Percentiles rank a stretch among this genome's conserved stretches.
Evolutionary conservation across 345 rosid genomes (phyloP).

Genomic region (Combretum micranthum): DNA sequence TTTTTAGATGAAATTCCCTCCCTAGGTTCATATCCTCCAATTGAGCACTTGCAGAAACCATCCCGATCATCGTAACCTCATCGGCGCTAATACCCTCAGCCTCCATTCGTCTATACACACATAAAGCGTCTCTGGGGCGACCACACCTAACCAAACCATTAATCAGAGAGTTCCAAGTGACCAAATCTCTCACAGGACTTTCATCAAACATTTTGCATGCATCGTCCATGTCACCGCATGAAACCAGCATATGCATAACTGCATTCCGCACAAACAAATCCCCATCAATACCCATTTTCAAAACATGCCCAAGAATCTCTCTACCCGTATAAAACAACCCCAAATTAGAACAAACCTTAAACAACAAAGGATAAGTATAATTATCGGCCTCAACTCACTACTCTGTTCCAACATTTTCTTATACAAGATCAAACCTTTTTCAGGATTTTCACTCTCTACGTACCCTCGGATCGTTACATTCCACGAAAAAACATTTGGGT

Average conservation of each 20-base stretch:
- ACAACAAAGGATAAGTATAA: conserved; percentile 62
- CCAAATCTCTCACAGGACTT: conserved; percentile 65
- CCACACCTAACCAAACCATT: conserved; percentile 66
- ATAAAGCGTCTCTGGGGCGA: conserved; percentile 35
- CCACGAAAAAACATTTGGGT: conserved; percentile 59
- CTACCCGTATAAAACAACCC: conserved; percentile 32
- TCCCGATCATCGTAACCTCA: conserved; percentile 79
- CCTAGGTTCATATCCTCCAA: conserved; percentile 54
- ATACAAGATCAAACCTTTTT: conserved; percentile 38
- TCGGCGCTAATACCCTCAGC: conserved; percentile 41
- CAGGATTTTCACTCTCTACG: conserved; percentile 35
- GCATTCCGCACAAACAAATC: conserved; percentile 67
- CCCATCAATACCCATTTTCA: conserved; percentile 49
- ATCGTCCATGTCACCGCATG: conserved; percentile 41
- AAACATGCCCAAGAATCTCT: conserved; percentile 57
- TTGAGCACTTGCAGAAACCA: conserved; percentile 54
- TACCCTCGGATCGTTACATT: conserved; percentile 62
- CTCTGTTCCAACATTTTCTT: conserved; percentile 47
- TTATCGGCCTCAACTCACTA: conserved; percentile 56
- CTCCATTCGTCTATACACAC: conserved; percentile 41
- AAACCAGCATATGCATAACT: conserved; percentile 47
- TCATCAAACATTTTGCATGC: conserved; percentile 75
- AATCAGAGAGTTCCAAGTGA: conserved; percentile 86
- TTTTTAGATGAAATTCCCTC: conserved; percentile 42
- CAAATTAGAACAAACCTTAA: conserved; percentile 50